Conservation (phyloP, 1,284 basidiomycete genomes). For the Apiotrichum domesticum region DNA sequence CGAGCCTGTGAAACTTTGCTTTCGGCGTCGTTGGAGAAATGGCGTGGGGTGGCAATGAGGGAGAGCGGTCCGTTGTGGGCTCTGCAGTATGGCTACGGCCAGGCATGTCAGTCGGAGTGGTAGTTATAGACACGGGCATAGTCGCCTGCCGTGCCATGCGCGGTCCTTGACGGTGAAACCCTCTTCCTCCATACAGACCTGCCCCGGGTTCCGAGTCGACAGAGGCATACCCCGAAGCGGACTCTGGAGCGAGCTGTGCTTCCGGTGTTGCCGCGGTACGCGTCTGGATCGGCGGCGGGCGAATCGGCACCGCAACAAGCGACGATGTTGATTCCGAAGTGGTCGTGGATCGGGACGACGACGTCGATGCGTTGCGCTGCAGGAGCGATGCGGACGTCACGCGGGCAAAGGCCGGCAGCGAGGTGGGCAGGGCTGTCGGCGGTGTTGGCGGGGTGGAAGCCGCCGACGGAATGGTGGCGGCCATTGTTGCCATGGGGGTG, state of each 20-base stretch:
- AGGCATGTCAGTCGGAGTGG: background rate
- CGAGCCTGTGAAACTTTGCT: background rate
- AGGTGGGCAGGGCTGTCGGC: conserved; percentile 10
- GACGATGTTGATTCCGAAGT: conserved; percentile 38
- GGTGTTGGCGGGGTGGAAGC: conserved; percentile 15
- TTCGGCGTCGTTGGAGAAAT: conserved; percentile 25
- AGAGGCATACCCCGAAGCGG: conserved; percentile 2
- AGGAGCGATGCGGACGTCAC: conserved; percentile 15
- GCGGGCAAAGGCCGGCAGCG: conserved; percentile 13
- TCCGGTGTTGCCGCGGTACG: conserved; percentile 39
- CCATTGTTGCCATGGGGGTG: background rate
- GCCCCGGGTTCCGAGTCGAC: conserved; percentile 1
- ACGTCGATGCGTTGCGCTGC: conserved; percentile 40
- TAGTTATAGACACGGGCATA: background rate
- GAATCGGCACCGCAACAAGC: conserved; percentile 43
- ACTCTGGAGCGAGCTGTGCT: conserved; percentile 20
- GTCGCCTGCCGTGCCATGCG: conserved; percentile 17
- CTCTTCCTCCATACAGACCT: conserved; percentile 22
- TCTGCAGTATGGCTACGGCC: background rate
- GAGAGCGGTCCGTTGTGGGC: conserved; percentile 1
- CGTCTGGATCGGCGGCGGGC: conserved; percentile 42
- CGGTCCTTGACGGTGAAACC: conserved; percentile 31
- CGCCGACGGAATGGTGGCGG: conserved; percentile 7
- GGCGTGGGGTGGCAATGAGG: conserved; percentile 9
- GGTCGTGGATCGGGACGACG: conserved; percentile 34